A percentile compares a stretch with the other conserved stretches of the same genome.
Evolutionary conservation across 2,329 filamentous ascomycete genomes (phyloP).

Genomic region (Clonostachys rhizophaga): DNA sequence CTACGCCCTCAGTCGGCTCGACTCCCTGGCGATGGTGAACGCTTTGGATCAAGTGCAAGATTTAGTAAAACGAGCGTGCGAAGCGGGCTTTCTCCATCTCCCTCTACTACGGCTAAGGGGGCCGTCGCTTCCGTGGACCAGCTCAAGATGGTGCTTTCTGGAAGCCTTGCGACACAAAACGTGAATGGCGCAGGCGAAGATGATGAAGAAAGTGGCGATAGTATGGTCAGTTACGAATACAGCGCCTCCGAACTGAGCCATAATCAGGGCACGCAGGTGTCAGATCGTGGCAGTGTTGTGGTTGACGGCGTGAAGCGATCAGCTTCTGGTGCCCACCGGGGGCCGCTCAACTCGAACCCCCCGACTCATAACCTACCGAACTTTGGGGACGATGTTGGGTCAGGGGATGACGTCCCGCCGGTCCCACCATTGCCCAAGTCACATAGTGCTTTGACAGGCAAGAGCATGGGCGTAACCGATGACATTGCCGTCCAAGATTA

Average conservation of each 20-base stretch:
- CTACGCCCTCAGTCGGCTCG: constrained; percentile 42
- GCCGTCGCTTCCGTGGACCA: constrained; percentile 59
- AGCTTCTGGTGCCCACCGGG: constrained; percentile 27
- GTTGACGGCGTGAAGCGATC: constrained; percentile 16
- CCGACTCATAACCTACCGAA: constrained; percentile 18
- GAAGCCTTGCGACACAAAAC: constrained; percentile 35
- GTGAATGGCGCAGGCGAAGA: constrained; percentile 25
- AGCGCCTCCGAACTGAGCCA: constrained; percentile 64
- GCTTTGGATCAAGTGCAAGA: constrained; percentile 29
- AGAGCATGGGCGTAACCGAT: not conserved
- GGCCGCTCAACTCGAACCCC: constrained; percentile 39
- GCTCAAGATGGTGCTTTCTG: constrained; percentile 56
- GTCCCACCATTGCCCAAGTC: constrained; percentile 48
- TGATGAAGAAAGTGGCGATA: constrained; percentile 56
- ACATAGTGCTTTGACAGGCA: constrained; percentile 18
- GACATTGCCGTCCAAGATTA: constrained; percentile 28
- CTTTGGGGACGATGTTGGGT: constrained; percentile 18
- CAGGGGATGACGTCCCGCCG: constrained; percentile 41
- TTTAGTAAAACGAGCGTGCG: constrained; percentile 50
- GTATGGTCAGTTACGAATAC: constrained; percentile 67
- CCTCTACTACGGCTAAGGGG: constrained; percentile 36
- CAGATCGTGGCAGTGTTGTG: constrained; percentile 9
- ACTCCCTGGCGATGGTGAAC: constrained; percentile 21
- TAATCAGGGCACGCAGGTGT: constrained; percentile 28
- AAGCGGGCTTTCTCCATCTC: constrained; percentile 41